Percentiles rank a stretch among this genome's conserved stretches.
phyloP scores from a whole-genome alignment of 225 moss, liverwort and hornwort genomes.

The Anthoceros angustus region DNA sequence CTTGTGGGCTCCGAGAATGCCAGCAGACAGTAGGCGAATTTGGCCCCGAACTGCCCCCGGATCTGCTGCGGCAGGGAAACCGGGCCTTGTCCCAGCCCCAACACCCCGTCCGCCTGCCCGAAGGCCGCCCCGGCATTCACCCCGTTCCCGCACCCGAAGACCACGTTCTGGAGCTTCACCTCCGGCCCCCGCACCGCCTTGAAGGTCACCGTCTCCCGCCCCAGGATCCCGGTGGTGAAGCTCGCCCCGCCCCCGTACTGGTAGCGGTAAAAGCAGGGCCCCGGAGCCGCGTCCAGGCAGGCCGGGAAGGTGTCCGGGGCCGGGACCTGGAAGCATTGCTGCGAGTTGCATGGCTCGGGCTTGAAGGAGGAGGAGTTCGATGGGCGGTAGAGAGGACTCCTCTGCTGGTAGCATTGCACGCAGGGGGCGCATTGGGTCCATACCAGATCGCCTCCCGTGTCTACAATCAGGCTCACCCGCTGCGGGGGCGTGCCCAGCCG shows the following conservation, averaged over 20 bases:
- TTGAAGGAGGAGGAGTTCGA: conserved; percentile 17
- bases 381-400: conserved; percentile 19
- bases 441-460: conserved; percentile 32
- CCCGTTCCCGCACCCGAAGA: conserved; percentile 24
- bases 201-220: conserved; percentile 15
- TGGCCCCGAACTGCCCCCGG: conserved; percentile 6
- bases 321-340: conserved; percentile 11
- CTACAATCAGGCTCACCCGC: conserved; percentile 3
- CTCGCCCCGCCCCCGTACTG: conserved; percentile 23
- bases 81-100: conserved; percentile 21
- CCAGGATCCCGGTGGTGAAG: conserved; percentile 14
- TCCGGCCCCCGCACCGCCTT: background rate
- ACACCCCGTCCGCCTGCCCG: conserved; percentile 19
- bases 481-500: conserved; percentile 15
- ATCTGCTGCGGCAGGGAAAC: conserved; percentile 26
- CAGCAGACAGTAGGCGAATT: conserved; percentile 28
- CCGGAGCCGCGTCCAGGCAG: background rate
- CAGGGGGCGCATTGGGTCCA: conserved; percentile 46
- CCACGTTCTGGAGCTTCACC: conserved; percentile 3
- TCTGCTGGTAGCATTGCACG: conserved; percentile 12
- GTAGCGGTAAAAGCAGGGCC: conserved; percentile 14
- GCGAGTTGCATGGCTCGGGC: conserved; percentile 14
- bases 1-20: conserved; percentile 8
- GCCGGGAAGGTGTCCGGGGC: background rate
- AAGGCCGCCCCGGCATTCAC: conserved; percentile 11